A percentile compares a stretch with the other conserved stretches of the same genome.
phyloP scores from a whole-genome alignment of 345 rosid species.

The Raphanus raphanistrum region DNA sequence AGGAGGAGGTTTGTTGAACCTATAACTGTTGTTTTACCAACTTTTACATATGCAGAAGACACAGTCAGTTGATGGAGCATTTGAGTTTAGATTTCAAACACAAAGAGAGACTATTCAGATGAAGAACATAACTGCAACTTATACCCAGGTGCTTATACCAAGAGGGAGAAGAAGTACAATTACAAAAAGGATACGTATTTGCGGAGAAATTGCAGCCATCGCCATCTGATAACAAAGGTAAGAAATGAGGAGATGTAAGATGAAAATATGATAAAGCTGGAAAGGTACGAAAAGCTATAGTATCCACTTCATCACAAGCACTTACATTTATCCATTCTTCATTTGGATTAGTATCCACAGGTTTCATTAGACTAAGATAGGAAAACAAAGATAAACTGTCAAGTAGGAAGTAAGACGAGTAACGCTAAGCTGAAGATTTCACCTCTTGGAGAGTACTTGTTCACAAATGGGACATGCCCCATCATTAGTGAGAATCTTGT shows the following conservation, averaged over 20 bases:
- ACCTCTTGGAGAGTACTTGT: constrained; percentile 97
- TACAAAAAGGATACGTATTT: constrained; percentile 69
- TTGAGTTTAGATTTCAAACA: not conserved
- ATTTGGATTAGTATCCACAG: constrained; percentile 85
- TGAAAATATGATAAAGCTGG: not conserved
- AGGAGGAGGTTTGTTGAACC: constrained; percentile 8
- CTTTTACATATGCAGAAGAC: not conserved
- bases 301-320: constrained; percentile 1
- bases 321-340: constrained; percentile 98
- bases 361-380: constrained; percentile 75
- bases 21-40: not conserved
- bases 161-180: constrained; percentile 41
- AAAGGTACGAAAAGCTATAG: constrained; percentile 14
- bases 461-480: constrained; percentile 92
- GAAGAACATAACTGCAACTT: not conserved
- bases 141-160: not conserved
- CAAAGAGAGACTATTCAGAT: not conserved
- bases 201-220: constrained; percentile 92
- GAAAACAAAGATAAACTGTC: constrained; percentile 28
- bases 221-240: constrained; percentile 65
- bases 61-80: constrained; percentile 5
- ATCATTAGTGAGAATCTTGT: constrained; percentile 83
- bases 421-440: not conserved
- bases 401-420: constrained; percentile 16
- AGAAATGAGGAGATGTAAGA: constrained; percentile 20